These are phyloP conservation scores for Tetrahymena elliotti DNA, from an alignment of 73 alveolate genomes.

Conservation along the genomic window DNA sequence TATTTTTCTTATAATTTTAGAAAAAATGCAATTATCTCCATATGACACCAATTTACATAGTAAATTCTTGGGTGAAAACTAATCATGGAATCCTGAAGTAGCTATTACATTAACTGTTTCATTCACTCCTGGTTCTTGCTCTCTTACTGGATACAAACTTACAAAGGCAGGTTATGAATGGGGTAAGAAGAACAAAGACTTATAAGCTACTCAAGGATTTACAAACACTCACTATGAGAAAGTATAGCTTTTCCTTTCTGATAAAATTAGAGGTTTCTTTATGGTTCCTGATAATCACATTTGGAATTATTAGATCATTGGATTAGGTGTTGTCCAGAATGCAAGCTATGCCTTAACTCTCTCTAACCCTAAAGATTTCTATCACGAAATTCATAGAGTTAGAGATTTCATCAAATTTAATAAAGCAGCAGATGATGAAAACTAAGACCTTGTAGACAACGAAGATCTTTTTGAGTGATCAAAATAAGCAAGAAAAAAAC, in stretches of 20 bases:
- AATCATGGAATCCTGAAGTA: slow-evolving; percentile 93
- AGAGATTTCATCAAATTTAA: slow-evolving; percentile 87
- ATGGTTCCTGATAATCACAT: slow-evolving; percentile 98
- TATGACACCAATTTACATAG: slow-evolving; percentile 90
- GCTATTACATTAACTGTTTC: slow-evolving; percentile 84
- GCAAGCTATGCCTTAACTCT: slow-evolving; percentile 87
- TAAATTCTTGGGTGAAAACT: slow-evolving; percentile 80
- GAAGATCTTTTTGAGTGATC: slow-evolving; percentile 51
- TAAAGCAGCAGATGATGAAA: slow-evolving; percentile 56
- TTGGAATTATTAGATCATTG: slow-evolving; percentile 99
- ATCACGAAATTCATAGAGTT: slow-evolving; percentile 87
- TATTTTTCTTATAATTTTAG: slow-evolving; percentile 4
- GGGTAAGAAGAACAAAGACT: slow-evolving; percentile 64
- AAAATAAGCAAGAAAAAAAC: background rate
- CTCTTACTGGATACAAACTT: slow-evolving; percentile 91
- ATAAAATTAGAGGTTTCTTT: slow-evolving; percentile 96
- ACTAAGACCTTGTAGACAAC: slow-evolving; percentile 56
- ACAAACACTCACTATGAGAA: slow-evolving; percentile 82
- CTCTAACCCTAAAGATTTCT: slow-evolving; percentile 89
- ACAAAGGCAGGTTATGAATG: slow-evolving; percentile 88
- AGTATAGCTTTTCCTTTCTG: slow-evolving; percentile 94
- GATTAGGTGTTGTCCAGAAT: slow-evolving; percentile 88
- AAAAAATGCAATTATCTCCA: slow-evolving; percentile 74
- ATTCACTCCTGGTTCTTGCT: slow-evolving; percentile 98
- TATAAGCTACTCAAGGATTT: slow-evolving; percentile 76